Evolutionary conservation across 2,329 filamentous ascomycete genomes (phyloP), one percentile per base, ranked within the genome.

Genomic region (Ceratocystis destructans): DNA sequence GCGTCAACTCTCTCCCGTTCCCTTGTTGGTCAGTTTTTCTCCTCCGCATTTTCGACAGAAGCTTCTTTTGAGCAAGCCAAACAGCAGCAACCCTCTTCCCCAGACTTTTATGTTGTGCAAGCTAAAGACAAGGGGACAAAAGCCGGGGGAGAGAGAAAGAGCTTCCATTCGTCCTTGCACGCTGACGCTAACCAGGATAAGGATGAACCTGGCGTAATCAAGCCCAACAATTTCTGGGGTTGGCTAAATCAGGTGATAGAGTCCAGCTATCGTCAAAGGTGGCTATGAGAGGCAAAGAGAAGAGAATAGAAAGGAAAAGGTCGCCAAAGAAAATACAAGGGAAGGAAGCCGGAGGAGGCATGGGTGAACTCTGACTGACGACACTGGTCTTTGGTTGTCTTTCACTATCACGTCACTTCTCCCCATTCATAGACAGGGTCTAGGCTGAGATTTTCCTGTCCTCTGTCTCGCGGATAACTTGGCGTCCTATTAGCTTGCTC

Each of bases 21-120:
- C 53, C 53, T 57, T 57, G 53, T 33, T 57, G 22, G 53, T 2
- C 28, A 31, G 17, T 17, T 31, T 57, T 57, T 7, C 53, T 57
- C 31, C 53, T 57, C 53, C 53, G 53, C 53, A 57, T 57, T 57
- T 57, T 57, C 53, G 22, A 57, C 17, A 12, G 53, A 57, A 57
- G 53, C 53, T 57, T 57, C 53, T 57, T 57, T 57, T 15, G 31
- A 17, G 28, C 22, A 25, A 57, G 53, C 53, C 53, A 57, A 57
- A 25, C 53, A 57, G 3, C 25, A 33, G 3, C 25, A 33, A 3
- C 10, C 37, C 37, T 10, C 31, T 57, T 57, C 53, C 53, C 53
- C 53, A 57, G 53, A 31, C n/a, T 57, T 33, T 57, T 7, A 12
- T 7, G 25, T 28, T 15, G 22, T 28, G 53, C 7, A 28, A 6